Evolutionary conservation across 1,284 basidiomycete species (phyloP).

Genomic region (Trametes polyzona): DNA sequence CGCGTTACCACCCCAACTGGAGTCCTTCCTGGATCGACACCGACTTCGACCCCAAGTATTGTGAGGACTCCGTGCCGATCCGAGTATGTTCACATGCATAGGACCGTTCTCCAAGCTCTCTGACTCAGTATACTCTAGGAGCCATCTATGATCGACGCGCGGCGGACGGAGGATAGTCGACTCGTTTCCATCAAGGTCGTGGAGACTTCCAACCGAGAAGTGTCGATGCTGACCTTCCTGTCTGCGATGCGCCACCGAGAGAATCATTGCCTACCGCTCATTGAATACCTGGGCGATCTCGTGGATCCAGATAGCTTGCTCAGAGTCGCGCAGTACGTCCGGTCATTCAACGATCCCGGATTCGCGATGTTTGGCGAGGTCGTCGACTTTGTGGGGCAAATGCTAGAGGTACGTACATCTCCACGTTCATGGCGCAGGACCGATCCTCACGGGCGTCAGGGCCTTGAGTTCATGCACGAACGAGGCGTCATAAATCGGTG

Average conservation of each 20-base stretch:
- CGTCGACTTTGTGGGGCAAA: slow-evolving; percentile 31
- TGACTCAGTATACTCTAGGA: not conserved
- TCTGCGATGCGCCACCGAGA: not conserved
- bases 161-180: slow-evolving; percentile 17
- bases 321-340: slow-evolving; percentile 33
- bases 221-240: slow-evolving; percentile 15
- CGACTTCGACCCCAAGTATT: not conserved
- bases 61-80: slow-evolving; percentile 18
- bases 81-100: not conserved
- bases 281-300: slow-evolving; percentile 25
- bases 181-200: slow-evolving; percentile 29
- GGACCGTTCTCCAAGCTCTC: not conserved
- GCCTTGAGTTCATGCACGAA: no score
- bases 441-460: no score
- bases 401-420: slow-evolving; percentile 20
- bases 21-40: slow-evolving; percentile 7
- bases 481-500: no score
- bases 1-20: no score
- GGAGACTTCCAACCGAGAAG: slow-evolving; percentile 1
- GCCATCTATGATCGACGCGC: slow-evolving; percentile 28
- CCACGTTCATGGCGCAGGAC: no score
- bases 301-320: slow-evolving; percentile 7
- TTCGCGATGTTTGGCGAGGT: slow-evolving; percentile 30
- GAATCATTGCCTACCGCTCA: slow-evolving; percentile 28
- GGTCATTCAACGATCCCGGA: slow-evolving; percentile 27